Evolutionary conservation across 2,329 filamentous ascomycete species (phyloP), one percentile per base, ranked within the genome.

Genomic region (Conoideocrella luteorostrata): DNA sequence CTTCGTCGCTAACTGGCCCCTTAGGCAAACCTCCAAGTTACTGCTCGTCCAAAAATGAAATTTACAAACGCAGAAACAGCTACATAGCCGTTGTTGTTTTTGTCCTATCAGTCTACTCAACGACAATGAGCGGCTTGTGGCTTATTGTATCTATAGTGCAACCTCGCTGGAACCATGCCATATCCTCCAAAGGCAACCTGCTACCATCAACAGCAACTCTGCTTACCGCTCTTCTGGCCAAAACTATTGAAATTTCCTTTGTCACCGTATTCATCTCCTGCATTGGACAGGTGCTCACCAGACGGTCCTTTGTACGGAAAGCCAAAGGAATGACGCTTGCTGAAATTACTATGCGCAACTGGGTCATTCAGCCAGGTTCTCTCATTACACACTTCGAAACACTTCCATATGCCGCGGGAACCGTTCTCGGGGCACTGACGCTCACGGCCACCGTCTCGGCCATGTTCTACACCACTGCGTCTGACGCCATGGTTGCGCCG

Each of bases 261-360:
- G 84, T 88, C 4, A 88, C 86, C 0, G 80, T 87, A 0, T 86
- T 88, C 47, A 82, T 90, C 2, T 76, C 82, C 0, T 86, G 86
- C 43, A 59, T 90, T 0, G 87, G 87, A 0, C 87, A 93, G 58
- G 75, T 85, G 0, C 64, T 91, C 13, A 88, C 78, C n/a, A 72
- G 84, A 17, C 69, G 83, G 43, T 82, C 86, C 0, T 75, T 87
- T 44, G 72, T 74, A 20, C 75, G 72, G 43, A 67, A 72, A 7
- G 75, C 78, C 0, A 65, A 68, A 3, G 86, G 86, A 2, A 75
- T 90, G 46, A 87, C 80, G 0, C 72, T 91, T 13, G 82, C 86
- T 0, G 86, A 91, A 56, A 78, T 90, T 68, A 82, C 76, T 13
- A 88, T 91, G 84, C 74, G 86, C 37, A 75, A 75, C 34, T 91